Conservation (phyloP, 2,329 filamentous ascomycete species). For the Colletotrichum destructivum region DNA sequence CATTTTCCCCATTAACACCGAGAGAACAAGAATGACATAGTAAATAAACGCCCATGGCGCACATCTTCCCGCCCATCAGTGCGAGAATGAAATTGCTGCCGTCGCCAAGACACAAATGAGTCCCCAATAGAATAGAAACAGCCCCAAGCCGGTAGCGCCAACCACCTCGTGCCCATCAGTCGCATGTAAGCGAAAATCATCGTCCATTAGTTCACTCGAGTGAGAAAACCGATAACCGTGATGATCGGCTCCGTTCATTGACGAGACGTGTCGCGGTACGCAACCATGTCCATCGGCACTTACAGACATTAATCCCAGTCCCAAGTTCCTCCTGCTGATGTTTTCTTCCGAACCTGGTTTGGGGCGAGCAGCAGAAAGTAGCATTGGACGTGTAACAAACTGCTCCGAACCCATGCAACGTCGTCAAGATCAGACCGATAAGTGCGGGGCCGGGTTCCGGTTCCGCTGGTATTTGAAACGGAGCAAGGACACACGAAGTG, state of each 20-base stretch:
- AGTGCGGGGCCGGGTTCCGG: constrained; percentile 21
- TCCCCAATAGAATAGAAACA: constrained; percentile 29
- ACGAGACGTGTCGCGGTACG: constrained; percentile 3
- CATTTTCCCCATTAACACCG: constrained; percentile 36
- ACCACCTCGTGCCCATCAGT: constrained; percentile 27
- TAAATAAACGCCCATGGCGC: constrained; percentile 39
- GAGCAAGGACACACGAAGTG: neutral
- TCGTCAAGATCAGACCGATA: constrained; percentile 28
- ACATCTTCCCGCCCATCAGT: constrained; percentile 13
- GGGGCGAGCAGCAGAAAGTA: constrained; percentile 27
- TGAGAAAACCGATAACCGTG: constrained; percentile 9
- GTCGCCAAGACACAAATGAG: constrained; percentile 17
- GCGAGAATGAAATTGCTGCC: constrained; percentile 27
- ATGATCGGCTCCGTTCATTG: constrained; percentile 35
- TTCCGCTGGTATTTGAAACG: constrained; percentile 19
- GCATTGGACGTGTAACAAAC: constrained; percentile 24
- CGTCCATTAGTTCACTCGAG: constrained; percentile 15
- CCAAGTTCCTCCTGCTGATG: constrained; percentile 11
- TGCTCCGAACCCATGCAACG: constrained; percentile 30
- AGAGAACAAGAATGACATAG: constrained; percentile 33
- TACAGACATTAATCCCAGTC: constrained; percentile 42
- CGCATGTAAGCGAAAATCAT: constrained; percentile 17
- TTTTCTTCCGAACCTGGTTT: constrained; percentile 18
- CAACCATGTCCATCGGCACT: constrained; percentile 6
- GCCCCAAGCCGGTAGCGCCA: constrained; percentile 31